A percentile compares a stretch with the other conserved stretches of the same genome.
These are phyloP conservation scores for Mycena filopes DNA, from an alignment of 768 basidiomycete genomes.

Conservation along the genomic window DNA sequence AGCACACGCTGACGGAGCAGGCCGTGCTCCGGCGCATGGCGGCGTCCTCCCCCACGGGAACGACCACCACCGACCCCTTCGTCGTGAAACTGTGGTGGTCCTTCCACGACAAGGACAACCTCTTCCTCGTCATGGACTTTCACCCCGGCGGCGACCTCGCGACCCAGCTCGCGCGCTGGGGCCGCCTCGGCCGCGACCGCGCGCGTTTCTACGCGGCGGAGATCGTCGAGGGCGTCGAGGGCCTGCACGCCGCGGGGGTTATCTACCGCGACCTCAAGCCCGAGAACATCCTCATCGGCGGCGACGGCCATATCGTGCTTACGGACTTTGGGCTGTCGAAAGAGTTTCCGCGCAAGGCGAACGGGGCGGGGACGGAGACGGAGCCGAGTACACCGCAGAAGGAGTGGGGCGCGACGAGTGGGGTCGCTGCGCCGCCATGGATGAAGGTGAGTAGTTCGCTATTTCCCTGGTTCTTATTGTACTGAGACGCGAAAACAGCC, in stretches of 20 bases:
- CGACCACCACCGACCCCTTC: slow-evolving; percentile 81
- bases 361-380: slow-evolving; percentile 45
- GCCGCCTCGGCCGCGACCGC: slow-evolving; percentile 90
- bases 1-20: slow-evolving; percentile 97
- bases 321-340: slow-evolving; percentile 98
- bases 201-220: slow-evolving; percentile 98
- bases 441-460: slow-evolving; percentile 58
- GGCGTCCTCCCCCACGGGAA: slow-evolving; percentile 55
- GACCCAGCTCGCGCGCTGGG: slow-evolving; percentile 97
- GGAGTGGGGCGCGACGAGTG: no score
- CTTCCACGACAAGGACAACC: slow-evolving; percentile 97
- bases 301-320: slow-evolving; percentile 94
- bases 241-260: slow-evolving; percentile 92
- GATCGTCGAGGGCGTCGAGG: slow-evolving; percentile 96
- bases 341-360: slow-evolving; percentile 75
- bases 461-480: no score
- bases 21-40: slow-evolving; percentile 95
- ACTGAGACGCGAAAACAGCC: no score
- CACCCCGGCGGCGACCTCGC: slow-evolving; percentile 97
- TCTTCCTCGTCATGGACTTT: slow-evolving; percentile 98
- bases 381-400: no score
- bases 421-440: slow-evolving; percentile 71
- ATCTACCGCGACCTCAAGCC: slow-evolving; percentile 98
- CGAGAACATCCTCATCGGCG: slow-evolving; percentile 94
- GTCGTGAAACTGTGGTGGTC: slow-evolving; percentile 97